Evolutionary conservation across 2,329 filamentous ascomycete species (phyloP).

Genomic region (Penicillium sp.): DNA sequence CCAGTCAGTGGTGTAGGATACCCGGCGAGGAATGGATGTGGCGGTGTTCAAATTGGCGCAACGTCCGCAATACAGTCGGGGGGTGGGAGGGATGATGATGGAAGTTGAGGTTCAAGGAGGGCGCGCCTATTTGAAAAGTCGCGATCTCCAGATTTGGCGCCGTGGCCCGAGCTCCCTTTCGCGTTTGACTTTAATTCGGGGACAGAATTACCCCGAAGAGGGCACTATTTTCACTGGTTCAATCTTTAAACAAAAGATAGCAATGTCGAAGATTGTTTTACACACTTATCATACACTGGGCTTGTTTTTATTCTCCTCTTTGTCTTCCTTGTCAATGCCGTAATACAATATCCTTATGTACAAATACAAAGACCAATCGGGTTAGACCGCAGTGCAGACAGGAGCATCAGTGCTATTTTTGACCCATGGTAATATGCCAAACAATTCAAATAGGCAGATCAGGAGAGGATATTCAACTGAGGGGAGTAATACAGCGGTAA

Average conservation of each 20-base stretch:
- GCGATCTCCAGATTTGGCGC: slow-evolving; percentile 44
- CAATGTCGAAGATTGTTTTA: not conserved
- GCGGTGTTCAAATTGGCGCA: not conserved
- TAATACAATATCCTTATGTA: slow-evolving; percentile 22
- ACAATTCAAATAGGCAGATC: slow-evolving; percentile 3
- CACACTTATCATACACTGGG: slow-evolving; percentile 26
- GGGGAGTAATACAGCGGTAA: slow-evolving; percentile 16
- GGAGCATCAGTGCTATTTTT: slow-evolving; percentile 6
- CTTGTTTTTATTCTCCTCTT: slow-evolving; percentile 15
- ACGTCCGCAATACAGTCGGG: slow-evolving; percentile 5
- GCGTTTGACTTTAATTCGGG: slow-evolving; percentile 22
- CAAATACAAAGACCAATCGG: slow-evolving; percentile 18
- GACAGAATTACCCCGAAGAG: not conserved
- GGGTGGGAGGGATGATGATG: slow-evolving; percentile 15
- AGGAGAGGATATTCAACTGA: slow-evolving; percentile 11
- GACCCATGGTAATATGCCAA: slow-evolving; percentile 25
- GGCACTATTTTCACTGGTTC: not conserved
- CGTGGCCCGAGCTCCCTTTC: slow-evolving; percentile 45
- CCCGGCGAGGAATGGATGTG: not conserved
- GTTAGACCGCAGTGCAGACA: not conserved
- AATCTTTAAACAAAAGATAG: not conserved
- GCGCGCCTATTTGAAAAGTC: slow-evolving; percentile 43
- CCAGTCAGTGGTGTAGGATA: not conserved
- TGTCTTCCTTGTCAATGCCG: slow-evolving; percentile 13
- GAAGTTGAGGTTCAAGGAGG: slow-evolving; percentile 23